A percentile compares a stretch with the other conserved stretches of the same genome.
These are phyloP conservation scores for Malus hybrid DNA, from an alignment of 331 rosid genomes.

Conservation along the genomic window DNA sequence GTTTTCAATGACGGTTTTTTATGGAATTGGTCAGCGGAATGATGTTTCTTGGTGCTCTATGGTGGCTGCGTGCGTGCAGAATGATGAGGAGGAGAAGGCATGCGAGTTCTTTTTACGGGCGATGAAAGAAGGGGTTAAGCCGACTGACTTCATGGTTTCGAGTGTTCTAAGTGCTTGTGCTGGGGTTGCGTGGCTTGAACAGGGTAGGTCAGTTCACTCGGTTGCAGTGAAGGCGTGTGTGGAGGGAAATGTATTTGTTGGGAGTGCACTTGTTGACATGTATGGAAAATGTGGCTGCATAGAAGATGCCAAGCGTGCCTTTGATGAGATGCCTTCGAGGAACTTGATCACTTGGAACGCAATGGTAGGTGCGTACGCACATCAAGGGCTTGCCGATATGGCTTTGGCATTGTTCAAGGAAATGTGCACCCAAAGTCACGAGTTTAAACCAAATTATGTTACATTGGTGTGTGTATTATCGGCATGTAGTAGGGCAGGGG, in stretches of 20 bases:
- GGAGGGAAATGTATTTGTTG: constrained; percentile 66
- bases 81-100: constrained; percentile 70
- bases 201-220: constrained; percentile 73
- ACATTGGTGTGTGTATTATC: constrained; percentile 72
- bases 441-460: constrained; percentile 46
- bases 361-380: constrained; percentile 67
- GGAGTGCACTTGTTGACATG: constrained; percentile 80
- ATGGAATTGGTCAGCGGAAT: constrained; percentile 35
- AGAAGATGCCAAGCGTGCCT: constrained; percentile 51
- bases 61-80: constrained; percentile 61
- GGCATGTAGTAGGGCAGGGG: constrained; percentile 75
- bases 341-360: constrained; percentile 73
- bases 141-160: constrained; percentile 73
- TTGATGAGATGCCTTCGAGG: constrained; percentile 44
- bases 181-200: constrained; percentile 61
- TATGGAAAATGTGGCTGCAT: constrained; percentile 87
- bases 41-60: constrained; percentile 83
- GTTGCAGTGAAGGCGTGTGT: constrained; percentile 64
- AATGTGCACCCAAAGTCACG: constrained; percentile 28
- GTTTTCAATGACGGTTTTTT: constrained; percentile 53
- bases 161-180: constrained; percentile 74
- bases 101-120: constrained; percentile 50
- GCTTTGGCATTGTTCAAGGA: constrained; percentile 58
- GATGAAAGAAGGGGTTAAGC: constrained; percentile 44
- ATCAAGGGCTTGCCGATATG: constrained; percentile 61